Base-by-base conservation (phyloP, 2,329 filamentous ascomycete genomes). In the Claviceps sp. region DNA sequence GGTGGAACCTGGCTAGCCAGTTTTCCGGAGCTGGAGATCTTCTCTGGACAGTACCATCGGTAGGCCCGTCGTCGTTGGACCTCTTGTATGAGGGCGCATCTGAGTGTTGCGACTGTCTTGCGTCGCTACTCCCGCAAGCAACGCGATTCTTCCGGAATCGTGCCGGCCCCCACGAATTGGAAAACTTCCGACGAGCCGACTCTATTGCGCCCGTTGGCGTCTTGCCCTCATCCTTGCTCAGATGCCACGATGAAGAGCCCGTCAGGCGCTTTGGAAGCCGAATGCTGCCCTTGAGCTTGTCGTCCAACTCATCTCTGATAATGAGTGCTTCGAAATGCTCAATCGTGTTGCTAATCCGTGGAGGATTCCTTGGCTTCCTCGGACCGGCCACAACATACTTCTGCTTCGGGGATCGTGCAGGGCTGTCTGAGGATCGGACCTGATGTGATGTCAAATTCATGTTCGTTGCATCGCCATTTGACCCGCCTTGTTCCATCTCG, bases 261-360 rank as follows among this genome's bases (percentile, higher is more conserved):
- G 52, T 48, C 3, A 47, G 45, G 34, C 17, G 17, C 30, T 53
- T 53, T n/a, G 26, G 16, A 16, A 30, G 26, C 17, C 22, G 16
- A 50, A 51, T 38, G 41, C 45, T 51, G 22, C 22, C 16, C 37
- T 47, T 53, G 43, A 19, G 19, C 19, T 45, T 48, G n/a, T 5
- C 13, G 24, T 22, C 40, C n/a, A 34, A 24, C 22, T 37, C 19
- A 30, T 51, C 52, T 37, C 43, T 43, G 26, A 50, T 41, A 14
- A 48, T 51, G 40, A 54, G 47, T 17, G 52, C 47, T 49, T 54
- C 52, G 22, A 54, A 54, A 43, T 46, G 52, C n/a, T 48, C 52
- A 30, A 54, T 54, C 19, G 34, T 51, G 45, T 51, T 49, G 22
- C 41, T 51, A 19, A 54, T 54, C 30, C 39, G 52, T 48, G 46